Evolutionary conservation across 140 eudicot genomes (phyloP).

Genomic region (Flaveria floridana): DNA sequence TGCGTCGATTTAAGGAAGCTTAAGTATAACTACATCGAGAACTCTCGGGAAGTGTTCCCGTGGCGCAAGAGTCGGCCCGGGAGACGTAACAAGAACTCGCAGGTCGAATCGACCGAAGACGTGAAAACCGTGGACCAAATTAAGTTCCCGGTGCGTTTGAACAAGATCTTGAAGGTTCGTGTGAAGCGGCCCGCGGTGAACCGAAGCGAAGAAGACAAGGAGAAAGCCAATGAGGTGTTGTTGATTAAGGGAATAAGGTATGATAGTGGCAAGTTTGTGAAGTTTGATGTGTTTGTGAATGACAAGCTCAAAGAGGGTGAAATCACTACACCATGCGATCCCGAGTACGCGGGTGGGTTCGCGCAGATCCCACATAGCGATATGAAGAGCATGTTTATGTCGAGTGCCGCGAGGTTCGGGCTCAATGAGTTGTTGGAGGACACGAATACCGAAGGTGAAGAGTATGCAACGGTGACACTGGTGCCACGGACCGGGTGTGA

Average conservation of each 20-base stretch:
- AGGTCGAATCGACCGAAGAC: neutral
- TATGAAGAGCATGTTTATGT: conserved; percentile 18
- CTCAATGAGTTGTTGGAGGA: conserved; percentile 28
- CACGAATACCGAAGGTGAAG: conserved; percentile 25
- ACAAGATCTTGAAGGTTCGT: conserved; percentile 8
- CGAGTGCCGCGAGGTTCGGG: conserved; percentile 28
- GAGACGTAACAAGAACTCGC: neutral
- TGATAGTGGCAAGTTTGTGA: conserved; percentile 39
- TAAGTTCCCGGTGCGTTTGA: conserved; percentile 20
- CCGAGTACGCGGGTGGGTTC: conserved; percentile 29
- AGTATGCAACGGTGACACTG: conserved; percentile 29
- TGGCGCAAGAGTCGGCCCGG: conserved; percentile 27
- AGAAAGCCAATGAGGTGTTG: conserved; percentile 51
- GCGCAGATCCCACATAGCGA: conserved; percentile 23
- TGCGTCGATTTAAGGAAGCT: conserved; percentile 30
- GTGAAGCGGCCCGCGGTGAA: conserved; percentile 44
- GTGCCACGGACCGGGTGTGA: conserved; percentile 20
- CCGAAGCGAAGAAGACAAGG: conserved; percentile 47
- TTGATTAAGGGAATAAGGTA: conserved; percentile 40
- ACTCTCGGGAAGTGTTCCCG: neutral
- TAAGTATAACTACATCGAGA: conserved; percentile 28
- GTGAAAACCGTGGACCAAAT: conserved; percentile 21
- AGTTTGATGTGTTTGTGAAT: conserved; percentile 61
- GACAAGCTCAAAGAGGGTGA: conserved; percentile 18
- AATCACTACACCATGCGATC: conserved; percentile 18